Base-by-base conservation (phyloP, 495 filamentous ascomycete species). In the Penicillium waksmanii region DNA sequence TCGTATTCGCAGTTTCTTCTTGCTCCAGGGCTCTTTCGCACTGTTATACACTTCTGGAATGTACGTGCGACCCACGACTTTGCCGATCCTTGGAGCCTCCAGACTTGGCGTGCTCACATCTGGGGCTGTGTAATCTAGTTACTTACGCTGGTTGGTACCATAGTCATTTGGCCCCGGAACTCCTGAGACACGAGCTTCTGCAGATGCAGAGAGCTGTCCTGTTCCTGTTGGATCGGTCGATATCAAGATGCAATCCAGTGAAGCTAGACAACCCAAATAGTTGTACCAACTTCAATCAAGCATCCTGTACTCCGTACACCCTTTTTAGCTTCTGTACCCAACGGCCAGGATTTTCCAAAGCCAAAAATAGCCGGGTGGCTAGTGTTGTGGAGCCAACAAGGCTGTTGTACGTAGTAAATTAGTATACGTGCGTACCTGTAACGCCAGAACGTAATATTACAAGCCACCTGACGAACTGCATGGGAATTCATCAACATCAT, bases 401-500 rank as follows among this genome's bases (percentile, higher is more conserved):
- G 56, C 54, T 52, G 44, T 47, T 60, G 52, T 67, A 65, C 59
- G 51, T 6, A 31, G 27, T 23, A 23, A 31, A 7, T 5, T 5
- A 31, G 1, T 9, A 5, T 31, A 31, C 23, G 8, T 31, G 5
- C 27, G 27, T 31, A 31, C 27, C 27, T 31, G 27, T 31, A 31
- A 2, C 27, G 27, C 27, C 27, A 31, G 27, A 31, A 31, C 27
- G 66, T 63, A 66, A 68, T 61, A 66, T 69, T 66, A 71, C 68
- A 58, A 65, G 66, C 67, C 67, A 68, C 67, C 60, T 67, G 56
- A 67, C 65, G 64, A 61, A 60, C 44, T 51, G 42, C 36, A 62
- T 63, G 51, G 60, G 58, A 67, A 60, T 65, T 60, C 63, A 61
- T 57, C 61, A 61, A 60, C 67, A 59, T 52, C 62, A 65, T 58